Evolutionary conservation across 768 basidiomycete species (phyloP).

Genomic region (Lentinula boryana): DNA sequence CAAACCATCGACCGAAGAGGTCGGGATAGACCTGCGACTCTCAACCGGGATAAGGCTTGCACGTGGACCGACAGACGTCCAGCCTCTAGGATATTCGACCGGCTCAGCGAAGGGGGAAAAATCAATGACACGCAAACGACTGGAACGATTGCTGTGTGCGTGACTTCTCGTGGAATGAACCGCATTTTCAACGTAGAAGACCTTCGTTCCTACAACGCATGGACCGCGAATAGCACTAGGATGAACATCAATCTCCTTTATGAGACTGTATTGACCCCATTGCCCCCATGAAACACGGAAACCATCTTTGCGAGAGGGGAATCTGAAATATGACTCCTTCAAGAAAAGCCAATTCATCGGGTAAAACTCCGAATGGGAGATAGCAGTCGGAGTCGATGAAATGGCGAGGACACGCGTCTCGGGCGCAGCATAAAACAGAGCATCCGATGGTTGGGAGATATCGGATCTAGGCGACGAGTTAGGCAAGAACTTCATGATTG

Average conservation of each 20-base stretch:
- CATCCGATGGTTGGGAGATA: constrained; percentile 27
- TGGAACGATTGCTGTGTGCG: not conserved
- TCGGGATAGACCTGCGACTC: constrained; percentile 34
- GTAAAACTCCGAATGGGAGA: constrained; percentile 23
- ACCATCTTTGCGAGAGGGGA: constrained; percentile 36
- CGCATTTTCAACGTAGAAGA: constrained; percentile 37
- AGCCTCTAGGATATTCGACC: constrained; percentile 20
- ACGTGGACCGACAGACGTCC: constrained; percentile 36
- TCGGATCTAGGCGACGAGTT: constrained; percentile 39
- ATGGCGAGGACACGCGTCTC: constrained; percentile 42
- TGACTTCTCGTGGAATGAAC: constrained; percentile 5
- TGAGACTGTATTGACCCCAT: constrained; percentile 47
- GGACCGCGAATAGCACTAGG: constrained; percentile 28
- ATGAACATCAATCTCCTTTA: constrained; percentile 31
- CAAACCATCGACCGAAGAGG: constrained; percentile 36
- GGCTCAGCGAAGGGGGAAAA: constrained; percentile 38
- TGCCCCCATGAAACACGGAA: constrained; percentile 45
- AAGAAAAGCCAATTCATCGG: constrained; percentile 46
- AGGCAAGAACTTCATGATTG: constrained; percentile 39
- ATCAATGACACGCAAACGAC: constrained; percentile 34
- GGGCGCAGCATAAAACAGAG: constrained; percentile 55
- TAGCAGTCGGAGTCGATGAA: constrained; percentile 33
- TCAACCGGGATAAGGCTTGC: constrained; percentile 36
- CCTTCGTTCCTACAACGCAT: constrained; percentile 38
- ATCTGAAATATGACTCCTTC: constrained; percentile 45